Conservation (phyloP, 2,329 filamentous ascomycete species). For the Plenodomus lindquistii region DNA sequence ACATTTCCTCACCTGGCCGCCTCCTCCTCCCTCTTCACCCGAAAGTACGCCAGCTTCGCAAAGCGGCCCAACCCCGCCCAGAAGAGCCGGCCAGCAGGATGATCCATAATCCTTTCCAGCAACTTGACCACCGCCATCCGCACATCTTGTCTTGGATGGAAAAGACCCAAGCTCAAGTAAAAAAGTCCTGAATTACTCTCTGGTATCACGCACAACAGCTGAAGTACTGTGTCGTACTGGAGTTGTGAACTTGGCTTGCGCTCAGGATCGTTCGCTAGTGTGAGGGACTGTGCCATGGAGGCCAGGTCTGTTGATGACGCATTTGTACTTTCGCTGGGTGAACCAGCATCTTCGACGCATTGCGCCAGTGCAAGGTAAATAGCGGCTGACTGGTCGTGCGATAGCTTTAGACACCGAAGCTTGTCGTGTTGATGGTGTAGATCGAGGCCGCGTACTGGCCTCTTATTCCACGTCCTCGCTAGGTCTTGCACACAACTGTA, state of each 20-base stretch:
- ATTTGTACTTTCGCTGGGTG: constrained; percentile 13
- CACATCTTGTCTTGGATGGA: constrained; percentile 84
- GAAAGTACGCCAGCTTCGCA: constrained; percentile 81
- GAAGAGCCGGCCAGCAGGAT: constrained; percentile 92
- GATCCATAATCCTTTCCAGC: constrained; percentile 78
- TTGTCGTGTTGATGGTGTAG: constrained; percentile 92
- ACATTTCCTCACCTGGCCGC: not conserved
- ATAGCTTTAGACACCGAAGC: constrained; percentile 78
- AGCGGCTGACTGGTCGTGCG: constrained; percentile 73
- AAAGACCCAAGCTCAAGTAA: constrained; percentile 86
- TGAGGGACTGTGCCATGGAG: constrained; percentile 24
- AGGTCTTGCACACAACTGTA: constrained; percentile 82
- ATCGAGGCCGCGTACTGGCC: constrained; percentile 79
- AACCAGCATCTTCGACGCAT: constrained; percentile 61
- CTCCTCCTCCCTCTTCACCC: constrained; percentile 68
- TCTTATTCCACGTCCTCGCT: constrained; percentile 41
- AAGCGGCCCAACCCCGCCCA: constrained; percentile 87
- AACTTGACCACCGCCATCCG: constrained; percentile 76
- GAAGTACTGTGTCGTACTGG: constrained; percentile 46
- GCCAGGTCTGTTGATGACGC: constrained; percentile 24
- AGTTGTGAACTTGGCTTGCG: constrained; percentile 29
- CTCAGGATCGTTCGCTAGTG: constrained; percentile 30
- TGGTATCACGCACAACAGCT: constrained; percentile 79
- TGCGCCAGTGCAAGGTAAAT: constrained; percentile 82
- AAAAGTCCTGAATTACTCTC: constrained; percentile 88